A percentile compares a stretch with the other conserved stretches of the same genome.
These are phyloP conservation scores for Ophiostoma novo-ulmi DNA, from an alignment of 2,329 filamentous ascomycete species.

Conservation along the genomic window DNA sequence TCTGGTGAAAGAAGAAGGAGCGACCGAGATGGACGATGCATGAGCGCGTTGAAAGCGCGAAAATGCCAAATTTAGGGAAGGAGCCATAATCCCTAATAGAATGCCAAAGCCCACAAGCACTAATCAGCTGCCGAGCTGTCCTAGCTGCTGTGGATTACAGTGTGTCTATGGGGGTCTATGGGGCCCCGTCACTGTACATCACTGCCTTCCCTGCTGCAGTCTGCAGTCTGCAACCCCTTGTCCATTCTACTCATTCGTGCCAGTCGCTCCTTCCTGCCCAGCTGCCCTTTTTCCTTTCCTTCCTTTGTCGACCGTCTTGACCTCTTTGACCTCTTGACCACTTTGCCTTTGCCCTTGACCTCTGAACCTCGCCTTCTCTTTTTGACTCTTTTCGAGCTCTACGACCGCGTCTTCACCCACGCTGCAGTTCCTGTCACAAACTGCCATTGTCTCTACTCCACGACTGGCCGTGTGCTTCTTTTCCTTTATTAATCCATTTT, in stretches of 20 bases:
- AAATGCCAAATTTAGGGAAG: background rate
- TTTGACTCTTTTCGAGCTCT: background rate
- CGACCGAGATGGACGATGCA: slow-evolving; percentile 11
- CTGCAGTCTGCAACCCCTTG: background rate
- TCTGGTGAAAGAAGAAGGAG: slow-evolving; percentile 7
- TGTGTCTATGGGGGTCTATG: background rate
- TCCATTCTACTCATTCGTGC: background rate
- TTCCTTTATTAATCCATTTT: background rate
- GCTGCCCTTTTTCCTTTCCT: background rate
- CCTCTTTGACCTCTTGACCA: background rate
- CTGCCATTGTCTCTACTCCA: background rate
- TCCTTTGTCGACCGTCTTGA: background rate
- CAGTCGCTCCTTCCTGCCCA: background rate
- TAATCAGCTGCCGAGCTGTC: slow-evolving; percentile 1
- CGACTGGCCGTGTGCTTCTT: background rate
- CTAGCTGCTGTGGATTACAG: background rate
- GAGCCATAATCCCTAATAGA: background rate
- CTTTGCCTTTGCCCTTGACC: too few species aligned
- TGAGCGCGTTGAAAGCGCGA: slow-evolving; percentile 8
- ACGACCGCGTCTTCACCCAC: slow-evolving; percentile 5
- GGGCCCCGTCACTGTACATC: background rate
- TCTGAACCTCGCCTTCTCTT: background rate
- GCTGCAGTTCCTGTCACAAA: slow-evolving; percentile 5
- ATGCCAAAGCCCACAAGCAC: background rate
- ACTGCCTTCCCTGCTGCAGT: slow-evolving; percentile 10